Percentiles rank a stretch among this genome's conserved stretches.
Conservation (phyloP, 805 yeast genomes). For the Sugiyamaella smithiae region DNA sequence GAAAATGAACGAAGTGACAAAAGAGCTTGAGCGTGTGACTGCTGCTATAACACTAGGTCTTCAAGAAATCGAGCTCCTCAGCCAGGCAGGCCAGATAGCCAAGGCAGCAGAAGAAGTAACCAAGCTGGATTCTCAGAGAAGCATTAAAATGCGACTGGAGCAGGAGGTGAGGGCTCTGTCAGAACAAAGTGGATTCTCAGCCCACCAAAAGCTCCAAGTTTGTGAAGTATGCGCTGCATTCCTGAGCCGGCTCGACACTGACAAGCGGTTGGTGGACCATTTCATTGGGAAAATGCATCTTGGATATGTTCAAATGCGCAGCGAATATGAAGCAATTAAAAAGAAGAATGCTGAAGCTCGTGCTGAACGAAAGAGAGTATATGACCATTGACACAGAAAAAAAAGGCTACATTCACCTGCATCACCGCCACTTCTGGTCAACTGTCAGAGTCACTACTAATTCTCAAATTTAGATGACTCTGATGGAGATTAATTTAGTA, state of each 20-base stretch:
- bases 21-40: slow-evolving; percentile 43
- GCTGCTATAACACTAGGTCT: slow-evolving; percentile 61
- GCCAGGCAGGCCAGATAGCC: slow-evolving; percentile 47
- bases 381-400: slow-evolving; percentile 2
- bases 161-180: slow-evolving; percentile 56
- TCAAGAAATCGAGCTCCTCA: slow-evolving; percentile 59
- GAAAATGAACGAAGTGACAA: slow-evolving; percentile 34
- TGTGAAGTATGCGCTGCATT: slow-evolving; percentile 90
- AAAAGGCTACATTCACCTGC: too few relatives aligned
- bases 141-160: slow-evolving; percentile 51
- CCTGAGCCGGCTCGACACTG: slow-evolving; percentile 79
- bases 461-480: too few relatives aligned
- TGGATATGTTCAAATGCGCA: slow-evolving; percentile 74
- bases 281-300: slow-evolving; percentile 84
- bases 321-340: slow-evolving; percentile 22
- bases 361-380: slow-evolving; percentile 1
- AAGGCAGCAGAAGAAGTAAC: slow-evolving; percentile 44
- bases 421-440: too few relatives aligned
- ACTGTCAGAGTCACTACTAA: too few relatives aligned
- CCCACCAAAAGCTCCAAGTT: slow-evolving; percentile 87
- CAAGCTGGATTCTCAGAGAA: slow-evolving; percentile 42
- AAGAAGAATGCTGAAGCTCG: slow-evolving; percentile 18
- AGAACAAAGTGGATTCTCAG: slow-evolving; percentile 76
- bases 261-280: slow-evolving; percentile 84
- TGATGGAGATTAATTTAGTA: too few relatives aligned